Evolutionary conservation across 257 asterid genomes (phyloP), one percentile per base, ranked within the genome.

Genomic region (Prunella vulgaris): DNA sequence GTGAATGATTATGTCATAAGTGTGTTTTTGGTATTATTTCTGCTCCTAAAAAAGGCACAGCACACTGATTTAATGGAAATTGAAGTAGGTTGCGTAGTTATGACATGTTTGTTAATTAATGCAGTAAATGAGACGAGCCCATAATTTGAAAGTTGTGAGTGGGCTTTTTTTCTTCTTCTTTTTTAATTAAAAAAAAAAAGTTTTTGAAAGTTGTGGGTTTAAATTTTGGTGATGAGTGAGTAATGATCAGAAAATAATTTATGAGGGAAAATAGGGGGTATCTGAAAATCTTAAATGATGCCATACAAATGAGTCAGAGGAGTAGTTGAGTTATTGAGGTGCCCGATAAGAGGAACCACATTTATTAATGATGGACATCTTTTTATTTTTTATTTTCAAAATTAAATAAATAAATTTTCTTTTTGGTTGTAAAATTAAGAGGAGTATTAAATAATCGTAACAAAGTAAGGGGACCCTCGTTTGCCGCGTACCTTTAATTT

Each of bases 251-350:
- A 68, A 54, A 14, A 21, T 54, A 70, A 40, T 60, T 44, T 40
- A 37, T 7, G 44, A 35, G 27, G 54, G 15, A 22, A 22, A 22
- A 25, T 10, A 13, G 35, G 62, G 64, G 71, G 80, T 24, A 71
- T 68, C 76, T 4, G 60, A 35, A 77, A 75, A 68, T 63, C 73
- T 68, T 80, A 18, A 77, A 83, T 72, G 87, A 69, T 66, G 78
- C 61, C 85, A 75, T 72, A 73, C 77, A 73, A 60, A 32, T 74
- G 79, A 56, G 88, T 71, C 84, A 81, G 86, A 68, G 81, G 86
- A 81, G 88, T 84, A 18, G 83, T 79, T 81, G 86, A 77, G 84
- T 62, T 24, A 56, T 56, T 56, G 62, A 56, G 62, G 37, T 75
- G 79, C 83, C 83, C 80, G 61, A 83, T 69, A 70, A 46, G 57